Evolutionary conservation across 2,329 filamentous ascomycete genomes (phyloP).

Genomic region (Fusarium caatingaense): DNA sequence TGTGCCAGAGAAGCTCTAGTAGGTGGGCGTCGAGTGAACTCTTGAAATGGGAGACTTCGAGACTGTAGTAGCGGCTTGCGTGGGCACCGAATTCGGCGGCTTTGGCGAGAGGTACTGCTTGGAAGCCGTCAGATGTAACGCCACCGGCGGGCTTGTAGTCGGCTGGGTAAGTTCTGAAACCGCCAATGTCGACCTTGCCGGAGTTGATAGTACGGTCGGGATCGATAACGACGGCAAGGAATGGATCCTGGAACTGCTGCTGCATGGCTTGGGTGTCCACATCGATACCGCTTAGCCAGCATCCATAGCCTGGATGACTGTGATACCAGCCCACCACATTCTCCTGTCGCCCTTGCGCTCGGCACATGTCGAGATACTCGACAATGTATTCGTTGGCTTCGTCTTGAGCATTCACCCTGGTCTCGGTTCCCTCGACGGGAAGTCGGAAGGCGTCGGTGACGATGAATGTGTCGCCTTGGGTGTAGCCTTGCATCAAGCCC

Average conservation of each 20-base stretch:
- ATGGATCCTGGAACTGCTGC: slow-evolving; percentile 88
- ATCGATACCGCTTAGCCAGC: slow-evolving; percentile 97
- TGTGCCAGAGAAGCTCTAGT: slow-evolving; percentile 94
- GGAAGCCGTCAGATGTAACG: slow-evolving; percentile 66
- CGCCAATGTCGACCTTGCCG: slow-evolving; percentile 96
- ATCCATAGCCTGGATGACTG: slow-evolving; percentile 96
- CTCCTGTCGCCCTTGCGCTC: slow-evolving; percentile 82
- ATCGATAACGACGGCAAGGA: slow-evolving; percentile 95
- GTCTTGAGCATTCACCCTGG: slow-evolving; percentile 92
- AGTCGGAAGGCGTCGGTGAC: slow-evolving; percentile 94
- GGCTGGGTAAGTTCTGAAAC: slow-evolving; percentile 90
- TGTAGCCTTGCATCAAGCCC: slow-evolving; percentile 97
- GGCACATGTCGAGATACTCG: slow-evolving; percentile 79
- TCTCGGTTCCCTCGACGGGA: slow-evolving; percentile 98
- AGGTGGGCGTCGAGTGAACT: slow-evolving; percentile 88
- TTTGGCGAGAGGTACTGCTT: slow-evolving; percentile 90
- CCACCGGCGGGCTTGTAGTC: slow-evolving; percentile 67
- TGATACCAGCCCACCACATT: slow-evolving; percentile 99
- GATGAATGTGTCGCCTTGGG: slow-evolving; percentile 85
- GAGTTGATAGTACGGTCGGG: slow-evolving; percentile 94
- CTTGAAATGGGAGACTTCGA: slow-evolving; percentile 95
- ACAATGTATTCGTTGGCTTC: slow-evolving; percentile 98
- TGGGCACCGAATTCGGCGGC: slow-evolving; percentile 97
- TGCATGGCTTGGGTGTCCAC: slow-evolving; percentile 88
- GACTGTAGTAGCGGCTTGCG: slow-evolving; percentile 86